These are phyloP conservation scores for Begonia masoniana DNA, from an alignment of 306 rosid genomes.

Conservation along the genomic window DNA sequence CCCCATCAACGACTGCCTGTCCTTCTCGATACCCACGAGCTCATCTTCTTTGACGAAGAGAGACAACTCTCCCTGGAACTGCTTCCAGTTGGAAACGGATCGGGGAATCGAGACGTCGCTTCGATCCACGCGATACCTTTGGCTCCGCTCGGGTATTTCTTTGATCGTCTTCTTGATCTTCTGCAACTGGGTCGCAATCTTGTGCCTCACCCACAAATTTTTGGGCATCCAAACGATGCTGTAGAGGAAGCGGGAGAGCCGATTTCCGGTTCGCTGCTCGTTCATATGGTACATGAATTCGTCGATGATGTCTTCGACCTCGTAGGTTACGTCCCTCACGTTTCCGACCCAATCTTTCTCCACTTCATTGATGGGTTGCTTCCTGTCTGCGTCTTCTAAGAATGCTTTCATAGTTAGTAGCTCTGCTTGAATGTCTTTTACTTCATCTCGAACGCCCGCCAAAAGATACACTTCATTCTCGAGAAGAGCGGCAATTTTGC, in stretches of 20 bases:
- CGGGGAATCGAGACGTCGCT: not conserved
- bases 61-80: not conserved
- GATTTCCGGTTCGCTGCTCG: not conserved
- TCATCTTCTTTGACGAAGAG: slow-evolving; percentile 11
- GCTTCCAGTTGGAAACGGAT: not conserved
- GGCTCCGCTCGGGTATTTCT: slow-evolving; percentile 5
- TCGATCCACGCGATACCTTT: not conserved
- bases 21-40: slow-evolving; percentile 7
- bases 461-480: too few relatives aligned
- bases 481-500: too few relatives aligned
- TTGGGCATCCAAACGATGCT: slow-evolving; percentile 1
- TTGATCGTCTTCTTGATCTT: not conserved
- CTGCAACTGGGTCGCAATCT: not conserved
- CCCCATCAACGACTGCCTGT: not conserved
- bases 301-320: not conserved
- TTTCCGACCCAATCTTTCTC: not conserved
- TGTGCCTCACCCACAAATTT: not conserved
- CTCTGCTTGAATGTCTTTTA: not conserved
- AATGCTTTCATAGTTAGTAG: slow-evolving; percentile 3
- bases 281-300: not conserved
- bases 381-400: not conserved
- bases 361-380: not conserved
- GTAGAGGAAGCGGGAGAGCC: not conserved
- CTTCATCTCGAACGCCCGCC: too few relatives aligned
- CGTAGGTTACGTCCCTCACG: not conserved